Evolutionary conservation across 495 filamentous ascomycete species (phyloP).

Genomic region (Penicillium verhagenii): DNA sequence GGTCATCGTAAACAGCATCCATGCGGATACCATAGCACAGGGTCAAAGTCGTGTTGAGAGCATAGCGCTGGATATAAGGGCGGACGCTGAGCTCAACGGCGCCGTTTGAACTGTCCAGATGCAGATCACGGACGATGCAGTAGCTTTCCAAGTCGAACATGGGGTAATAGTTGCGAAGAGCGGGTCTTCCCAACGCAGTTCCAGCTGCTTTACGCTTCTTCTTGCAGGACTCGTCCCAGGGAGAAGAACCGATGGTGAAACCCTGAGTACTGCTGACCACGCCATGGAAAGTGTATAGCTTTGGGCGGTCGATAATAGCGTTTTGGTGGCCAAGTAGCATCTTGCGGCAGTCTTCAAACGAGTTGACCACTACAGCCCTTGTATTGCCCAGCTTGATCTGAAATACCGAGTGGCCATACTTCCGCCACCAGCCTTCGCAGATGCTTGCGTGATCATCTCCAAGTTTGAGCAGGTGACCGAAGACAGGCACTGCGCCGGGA

Average conservation of each 20-base stretch:
- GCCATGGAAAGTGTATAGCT: conserved; percentile 49
- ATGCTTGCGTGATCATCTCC: conserved; percentile 56
- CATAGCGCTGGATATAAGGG: conserved; percentile 49
- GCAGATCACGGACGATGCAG: conserved; percentile 46
- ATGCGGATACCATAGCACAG: conserved; percentile 57
- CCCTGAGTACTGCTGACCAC: conserved; percentile 47
- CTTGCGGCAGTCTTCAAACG: conserved; percentile 44
- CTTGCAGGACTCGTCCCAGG: conserved; percentile 53
- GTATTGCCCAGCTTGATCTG: conserved; percentile 57
- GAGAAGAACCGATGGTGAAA: conserved; percentile 45
- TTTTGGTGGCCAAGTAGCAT: conserved; percentile 48
- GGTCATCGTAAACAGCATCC: conserved; percentile 48
- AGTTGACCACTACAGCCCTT: conserved; percentile 48
- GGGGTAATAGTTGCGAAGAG: conserved; percentile 44
- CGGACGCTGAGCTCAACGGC: conserved; percentile 36
- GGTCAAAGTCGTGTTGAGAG: conserved; percentile 51
- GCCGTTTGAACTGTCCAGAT: conserved; percentile 40
- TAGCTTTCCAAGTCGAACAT: conserved; percentile 56
- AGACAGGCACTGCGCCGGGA: conserved; percentile 48
- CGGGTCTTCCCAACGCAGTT: conserved; percentile 44
- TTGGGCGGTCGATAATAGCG: conserved; percentile 48
- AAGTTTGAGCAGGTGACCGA: conserved; percentile 54
- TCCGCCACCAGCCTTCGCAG: conserved; percentile 52
- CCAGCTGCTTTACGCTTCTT: conserved; percentile 52
- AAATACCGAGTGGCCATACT: conserved; percentile 53